These are phyloP conservation scores for Didymella arachidicola DNA, from an alignment of 2,329 filamentous ascomycete species.

Conservation along the genomic window DNA sequence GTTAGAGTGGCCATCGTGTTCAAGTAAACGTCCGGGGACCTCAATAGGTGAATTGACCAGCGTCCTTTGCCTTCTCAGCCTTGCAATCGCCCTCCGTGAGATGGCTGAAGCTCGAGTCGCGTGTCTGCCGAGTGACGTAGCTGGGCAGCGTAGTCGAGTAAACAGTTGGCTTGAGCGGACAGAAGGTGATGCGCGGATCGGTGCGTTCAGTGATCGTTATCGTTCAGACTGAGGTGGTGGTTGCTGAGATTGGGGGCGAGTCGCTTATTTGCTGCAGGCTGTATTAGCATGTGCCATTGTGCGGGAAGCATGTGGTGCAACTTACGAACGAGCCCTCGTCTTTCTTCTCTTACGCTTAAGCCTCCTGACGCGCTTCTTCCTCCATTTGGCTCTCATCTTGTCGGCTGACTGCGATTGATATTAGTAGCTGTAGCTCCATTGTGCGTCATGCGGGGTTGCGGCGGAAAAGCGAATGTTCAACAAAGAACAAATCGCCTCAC, in stretches of 20 bases:
- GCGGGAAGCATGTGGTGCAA: conserved; percentile 28
- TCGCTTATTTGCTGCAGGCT: conserved; percentile 56
- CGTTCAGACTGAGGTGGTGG: conserved; percentile 42
- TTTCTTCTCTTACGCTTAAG: conserved; percentile 99
- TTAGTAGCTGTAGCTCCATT: conserved; percentile 35
- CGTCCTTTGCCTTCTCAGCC: conserved; percentile 40
- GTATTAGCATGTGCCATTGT: conserved; percentile 21
- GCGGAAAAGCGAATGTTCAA: conserved; percentile 15
- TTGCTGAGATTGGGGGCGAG: conserved; percentile 55
- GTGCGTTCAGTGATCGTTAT: conserved; percentile 39
- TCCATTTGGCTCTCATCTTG: conserved; percentile 96
- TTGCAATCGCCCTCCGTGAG: conserved; percentile 37
- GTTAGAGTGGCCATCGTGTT: conserved; percentile 48
- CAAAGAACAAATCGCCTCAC: conserved; percentile 14
- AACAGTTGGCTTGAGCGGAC: conserved; percentile 34
- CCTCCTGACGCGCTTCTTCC: conserved; percentile 99
- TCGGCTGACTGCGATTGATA: conserved; percentile 48
- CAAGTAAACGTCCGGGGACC: conserved; percentile 47
- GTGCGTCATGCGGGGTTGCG: conserved; percentile 22
- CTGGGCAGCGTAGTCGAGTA: conserved; percentile 31
- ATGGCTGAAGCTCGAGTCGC: conserved; percentile 38
- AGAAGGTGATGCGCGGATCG: conserved; percentile 37
- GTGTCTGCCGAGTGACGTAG: conserved; percentile 38
- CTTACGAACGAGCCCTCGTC: conserved; percentile 97
- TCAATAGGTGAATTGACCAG: conserved; percentile 49